Conservation (phyloP, 1,139 yeast species). For the Lodderomyces oxycetoniae region DNA sequence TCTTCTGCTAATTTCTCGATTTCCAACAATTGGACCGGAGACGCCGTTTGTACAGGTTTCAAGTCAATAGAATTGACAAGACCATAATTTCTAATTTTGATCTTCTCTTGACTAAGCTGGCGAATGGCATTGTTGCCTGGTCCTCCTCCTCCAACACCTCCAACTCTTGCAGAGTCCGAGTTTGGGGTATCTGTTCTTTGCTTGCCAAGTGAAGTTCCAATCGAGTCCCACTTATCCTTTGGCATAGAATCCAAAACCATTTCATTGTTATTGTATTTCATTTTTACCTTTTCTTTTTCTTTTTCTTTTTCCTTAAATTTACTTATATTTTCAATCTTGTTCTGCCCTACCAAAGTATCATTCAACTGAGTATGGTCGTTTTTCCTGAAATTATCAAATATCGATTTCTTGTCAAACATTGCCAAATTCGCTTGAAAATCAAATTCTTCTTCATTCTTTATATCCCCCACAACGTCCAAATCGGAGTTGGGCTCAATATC, state of each 20-base stretch:
- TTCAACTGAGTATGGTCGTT: conserved; percentile 58
- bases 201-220: conserved; percentile 23
- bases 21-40: conserved; percentile 80
- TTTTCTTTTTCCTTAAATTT: conserved; percentile 30
- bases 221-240: conserved; percentile 54
- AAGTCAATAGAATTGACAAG: conserved; percentile 23
- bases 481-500: conserved; percentile 10
- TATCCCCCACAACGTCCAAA: conserved; percentile 36
- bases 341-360: conserved; percentile 71
- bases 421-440: conserved; percentile 82
- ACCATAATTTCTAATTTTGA: conserved; percentile 13
- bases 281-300: too few relatives aligned
- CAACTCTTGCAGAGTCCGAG: conserved; percentile 3
- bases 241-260: conserved; percentile 55
- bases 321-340: conserved; percentile 43
- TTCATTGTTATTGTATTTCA: conserved; percentile 66
- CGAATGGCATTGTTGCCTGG: conserved; percentile 11
- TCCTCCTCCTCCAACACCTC: too few relatives aligned
- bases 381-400: conserved; percentile 70
- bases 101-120: not conserved
- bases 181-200: conserved; percentile 9
- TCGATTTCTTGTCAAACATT: conserved; percentile 75
- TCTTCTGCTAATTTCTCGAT: conserved; percentile 61
- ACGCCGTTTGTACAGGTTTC: conserved; percentile 51
- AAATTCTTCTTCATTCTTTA: conserved; percentile 61